Evolutionary conservation across 257 asterid species (phyloP), one percentile per base, ranked within the genome.

Genomic region (Solanum peruvianum): DNA sequence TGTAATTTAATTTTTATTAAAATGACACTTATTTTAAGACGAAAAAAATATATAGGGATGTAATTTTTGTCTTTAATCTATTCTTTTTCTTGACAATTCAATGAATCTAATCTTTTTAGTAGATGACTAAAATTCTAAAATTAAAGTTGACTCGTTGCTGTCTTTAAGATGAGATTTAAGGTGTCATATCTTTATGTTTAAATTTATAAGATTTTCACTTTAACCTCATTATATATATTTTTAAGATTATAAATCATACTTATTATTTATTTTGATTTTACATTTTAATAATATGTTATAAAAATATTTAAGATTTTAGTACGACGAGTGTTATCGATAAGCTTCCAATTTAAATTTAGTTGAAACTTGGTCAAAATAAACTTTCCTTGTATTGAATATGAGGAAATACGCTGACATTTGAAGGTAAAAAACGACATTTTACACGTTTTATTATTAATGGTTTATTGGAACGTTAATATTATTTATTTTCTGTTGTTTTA

Each of bases 271-370:
- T 5, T 37, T 37, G 2, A 37, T 37, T 37, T 37, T 4, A n/a
- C 11, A 3, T n/a, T 15, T n/a, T 6, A n/a, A 64, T n/a, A 64
- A 64, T 70, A 16, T n/a, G n/a, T n/a, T n/a, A n/a, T n/a, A n/a
- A n/a, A n/a, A n/a, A n/a, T n/a, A 33, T 33, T 70, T 33, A 33
- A 33, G 7, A 70, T 70, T 70, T 13, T 70, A 70, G 15, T 25
- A 37, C 1, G 1, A 5, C 7, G 1, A 37, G 0, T 1, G 7
- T 5, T 1, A 37, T 5, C 39, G 0, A 5, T 37, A 37, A 6
- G 1, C 37, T 37, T 6, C 1, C 39, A 6, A 37, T 37, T 7
- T 37, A 37, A 33, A 33, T 33, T 20, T 33, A 33, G 35, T 33
- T 33, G 5, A 33, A 33, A 33, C 35, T 33, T 33, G 35, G 35